Percentiles rank a stretch among this genome's conserved stretches.
phyloP scores from a whole-genome alignment of 495 filamentous ascomycete genomes.

The Massariosphaeria phaeospora region DNA sequence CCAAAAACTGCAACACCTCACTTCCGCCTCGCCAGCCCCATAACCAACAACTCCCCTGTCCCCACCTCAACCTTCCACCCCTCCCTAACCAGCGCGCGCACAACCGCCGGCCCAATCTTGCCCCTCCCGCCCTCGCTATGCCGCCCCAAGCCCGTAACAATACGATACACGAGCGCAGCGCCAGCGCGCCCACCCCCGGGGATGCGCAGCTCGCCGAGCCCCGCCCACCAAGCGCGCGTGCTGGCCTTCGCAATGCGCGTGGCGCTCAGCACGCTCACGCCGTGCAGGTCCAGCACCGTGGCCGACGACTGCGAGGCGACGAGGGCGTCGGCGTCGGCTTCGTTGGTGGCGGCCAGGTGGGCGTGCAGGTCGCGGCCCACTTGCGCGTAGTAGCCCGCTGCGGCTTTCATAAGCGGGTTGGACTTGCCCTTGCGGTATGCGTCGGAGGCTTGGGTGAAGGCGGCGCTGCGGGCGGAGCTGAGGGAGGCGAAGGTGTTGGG shows the following conservation, averaged over 20 bases:
- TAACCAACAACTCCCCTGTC: conserved; percentile 61
- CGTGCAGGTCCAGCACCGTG: conserved; percentile 71
- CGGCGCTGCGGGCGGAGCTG: conserved; percentile 43
- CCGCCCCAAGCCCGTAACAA: conserved; percentile 74
- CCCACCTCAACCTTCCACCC: conserved; percentile 77
- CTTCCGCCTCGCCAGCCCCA: conserved; percentile 43
- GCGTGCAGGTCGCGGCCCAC: conserved; percentile 52
- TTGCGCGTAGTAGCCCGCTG: conserved; percentile 60
- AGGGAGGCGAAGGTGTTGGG: conserved; percentile 32
- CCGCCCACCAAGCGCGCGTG: conserved; percentile 75
- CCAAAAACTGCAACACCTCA: too few relatives aligned
- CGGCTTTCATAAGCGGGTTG: conserved; percentile 60
- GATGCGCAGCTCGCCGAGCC: conserved; percentile 56
- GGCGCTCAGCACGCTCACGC: conserved; percentile 72
- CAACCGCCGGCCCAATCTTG: conserved; percentile 74
- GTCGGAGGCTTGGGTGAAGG: conserved; percentile 56
- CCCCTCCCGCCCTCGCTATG: conserved; percentile 75
- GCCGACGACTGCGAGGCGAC: conserved; percentile 57
- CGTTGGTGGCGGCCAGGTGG: conserved; percentile 43
- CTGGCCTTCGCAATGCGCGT: conserved; percentile 64
- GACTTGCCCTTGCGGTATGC: conserved; percentile 62
- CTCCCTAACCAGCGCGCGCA: conserved; percentile 64
- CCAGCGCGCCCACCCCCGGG: conserved; percentile 43
- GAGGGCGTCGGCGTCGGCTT: conserved; percentile 54
- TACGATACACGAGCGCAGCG: conserved; percentile 50